Conservation (phyloP, 305 asterid genomes). For the Fraxinus latifolia region DNA sequence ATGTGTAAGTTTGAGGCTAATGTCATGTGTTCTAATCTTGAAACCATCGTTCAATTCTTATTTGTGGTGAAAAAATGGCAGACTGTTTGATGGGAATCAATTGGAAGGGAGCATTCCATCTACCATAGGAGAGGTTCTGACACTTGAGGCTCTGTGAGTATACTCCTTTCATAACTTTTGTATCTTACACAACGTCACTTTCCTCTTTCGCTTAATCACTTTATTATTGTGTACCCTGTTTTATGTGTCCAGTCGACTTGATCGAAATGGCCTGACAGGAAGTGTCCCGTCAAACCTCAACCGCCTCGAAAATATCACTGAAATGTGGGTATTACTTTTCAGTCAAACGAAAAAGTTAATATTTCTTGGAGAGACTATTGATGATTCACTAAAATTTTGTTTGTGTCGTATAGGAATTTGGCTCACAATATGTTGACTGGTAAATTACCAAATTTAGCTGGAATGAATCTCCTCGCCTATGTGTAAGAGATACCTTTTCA, state of each 20-base stretch:
- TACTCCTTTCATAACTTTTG: conserved; percentile 15
- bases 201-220: not conserved
- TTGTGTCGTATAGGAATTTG: conserved; percentile 54
- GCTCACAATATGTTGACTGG: conserved; percentile 76
- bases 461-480: conserved; percentile 78
- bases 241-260: conserved; percentile 62
- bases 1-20: conserved; percentile 53
- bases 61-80: conserved; percentile 24
- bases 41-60: not conserved
- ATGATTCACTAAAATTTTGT: not conserved
- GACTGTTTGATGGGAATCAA: conserved; percentile 67
- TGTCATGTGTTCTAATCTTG: not conserved
- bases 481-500: conserved; percentile 44
- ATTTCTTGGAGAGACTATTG: not conserved
- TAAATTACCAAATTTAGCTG: conserved; percentile 59
- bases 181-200: conserved; percentile 9
- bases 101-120: conserved; percentile 69
- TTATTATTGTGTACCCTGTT: not conserved
- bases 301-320: conserved; percentile 68
- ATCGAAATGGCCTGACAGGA: conserved; percentile 65
- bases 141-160: conserved; percentile 93
- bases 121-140: conserved; percentile 59
- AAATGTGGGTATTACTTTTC: conserved; percentile 55
- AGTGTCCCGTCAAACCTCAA: conserved; percentile 61
- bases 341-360: conserved; percentile 3